phyloP scores from a whole-genome alignment of 2,329 filamentous ascomycete species.

The Talaromyces piceae region DNA sequence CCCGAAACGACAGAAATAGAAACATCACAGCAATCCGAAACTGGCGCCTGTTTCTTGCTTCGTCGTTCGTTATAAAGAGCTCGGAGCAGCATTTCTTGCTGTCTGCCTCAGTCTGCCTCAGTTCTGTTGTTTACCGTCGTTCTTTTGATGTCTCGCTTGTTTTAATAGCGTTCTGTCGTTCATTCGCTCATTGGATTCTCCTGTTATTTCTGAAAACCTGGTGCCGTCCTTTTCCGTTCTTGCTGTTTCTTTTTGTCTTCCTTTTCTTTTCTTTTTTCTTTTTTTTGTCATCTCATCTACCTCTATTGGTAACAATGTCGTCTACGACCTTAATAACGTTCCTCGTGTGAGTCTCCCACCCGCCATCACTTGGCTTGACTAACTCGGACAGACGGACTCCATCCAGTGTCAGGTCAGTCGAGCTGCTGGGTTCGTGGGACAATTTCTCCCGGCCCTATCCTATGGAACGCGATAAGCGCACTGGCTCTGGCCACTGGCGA shows the following conservation, averaged over 20 bases:
- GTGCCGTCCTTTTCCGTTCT: constrained; percentile 1
- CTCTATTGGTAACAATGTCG: constrained; percentile 6
- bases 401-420: constrained; percentile 52
- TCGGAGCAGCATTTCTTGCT: neutral
- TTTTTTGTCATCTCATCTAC: neutral
- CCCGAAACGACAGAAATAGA: constrained; percentile 7
- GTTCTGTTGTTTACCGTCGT: neutral
- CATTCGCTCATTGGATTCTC: neutral
- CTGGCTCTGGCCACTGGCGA: constrained; percentile 70
- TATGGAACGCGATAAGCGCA: constrained; percentile 72
- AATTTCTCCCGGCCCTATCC: constrained; percentile 74
- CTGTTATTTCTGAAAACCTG: neutral
- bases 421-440: constrained; percentile 89
- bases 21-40: constrained; percentile 10
- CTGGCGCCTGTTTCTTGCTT: constrained; percentile 2
- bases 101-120: constrained; percentile 6
- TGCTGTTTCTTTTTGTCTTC: neutral
- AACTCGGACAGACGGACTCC: constrained; percentile 24
- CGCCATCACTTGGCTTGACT: constrained; percentile 1
- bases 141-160: constrained; percentile 6
- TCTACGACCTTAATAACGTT: constrained; percentile 15
- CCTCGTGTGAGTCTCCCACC: constrained; percentile 13
- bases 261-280: neutral
- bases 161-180: constrained; percentile 10
- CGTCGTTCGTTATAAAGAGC: constrained; percentile 3